Conservation (phyloP, 1,284 basidiomycete genomes). For the Trichosporon sp. region DNA sequence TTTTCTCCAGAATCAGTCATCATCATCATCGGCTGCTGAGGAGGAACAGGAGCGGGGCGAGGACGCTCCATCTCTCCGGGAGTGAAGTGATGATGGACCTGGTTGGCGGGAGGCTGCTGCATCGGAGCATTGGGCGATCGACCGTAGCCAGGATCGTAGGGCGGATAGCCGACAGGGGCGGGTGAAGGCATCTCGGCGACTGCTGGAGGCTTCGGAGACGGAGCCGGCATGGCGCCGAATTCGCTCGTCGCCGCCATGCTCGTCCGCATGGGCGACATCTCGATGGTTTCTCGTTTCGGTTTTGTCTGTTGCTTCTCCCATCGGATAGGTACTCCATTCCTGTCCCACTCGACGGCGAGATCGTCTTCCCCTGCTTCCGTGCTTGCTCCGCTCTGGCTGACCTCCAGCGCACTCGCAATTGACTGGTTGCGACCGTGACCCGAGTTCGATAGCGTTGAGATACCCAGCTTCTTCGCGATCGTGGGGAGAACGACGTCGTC, state of each 20-base stretch:
- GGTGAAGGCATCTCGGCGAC: neutral
- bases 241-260: conserved; percentile 5
- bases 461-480: conserved; percentile 73
- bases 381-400: conserved; percentile 5
- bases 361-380: conserved; percentile 29
- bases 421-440: neutral
- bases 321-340: conserved; percentile 38
- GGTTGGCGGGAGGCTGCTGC: neutral
- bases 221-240: conserved; percentile 6
- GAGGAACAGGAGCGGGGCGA: neutral
- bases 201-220: too few species aligned
- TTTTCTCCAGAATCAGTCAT: neutral
- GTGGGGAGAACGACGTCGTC: conserved; percentile 61
- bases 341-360: conserved; percentile 47
- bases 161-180: neutral
- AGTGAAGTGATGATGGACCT: neutral
- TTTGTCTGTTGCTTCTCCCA: conserved; percentile 30
- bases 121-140: neutral
- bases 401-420: neutral
- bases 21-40: neutral
- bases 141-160: neutral
- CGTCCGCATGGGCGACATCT: conserved; percentile 4
- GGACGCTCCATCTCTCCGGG: conserved; percentile 2
- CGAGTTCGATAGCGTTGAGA: conserved; percentile 5
- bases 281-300: neutral